These are phyloP conservation scores for Austroboletus eburneus DNA, from an alignment of 768 basidiomycete genomes.

Conservation along the genomic window DNA sequence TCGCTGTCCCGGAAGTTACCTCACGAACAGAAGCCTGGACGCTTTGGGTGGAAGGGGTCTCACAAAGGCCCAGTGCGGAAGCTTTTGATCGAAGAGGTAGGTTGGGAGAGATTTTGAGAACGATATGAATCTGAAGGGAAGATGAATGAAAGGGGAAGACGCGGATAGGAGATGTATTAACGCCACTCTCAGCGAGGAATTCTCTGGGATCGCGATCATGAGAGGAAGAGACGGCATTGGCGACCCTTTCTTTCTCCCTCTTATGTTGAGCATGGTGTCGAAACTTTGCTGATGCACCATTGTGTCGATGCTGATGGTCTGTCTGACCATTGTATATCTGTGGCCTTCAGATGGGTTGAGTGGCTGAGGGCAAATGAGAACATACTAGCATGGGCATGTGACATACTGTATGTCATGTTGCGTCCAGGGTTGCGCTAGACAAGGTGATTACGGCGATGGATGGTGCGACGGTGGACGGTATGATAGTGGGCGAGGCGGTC, in stretches of 20 bases:
- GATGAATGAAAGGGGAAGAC: background rate
- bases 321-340: too few species aligned
- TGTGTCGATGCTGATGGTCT: too few species aligned
- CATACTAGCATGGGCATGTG: too few species aligned
- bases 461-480: too few species aligned
- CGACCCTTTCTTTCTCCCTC: conserved; percentile 56
- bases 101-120: conserved; percentile 2
- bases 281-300: too few species aligned
- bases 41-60: conserved; percentile 23
- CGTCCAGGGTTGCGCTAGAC: too few species aligned
- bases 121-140: conserved; percentile 8
- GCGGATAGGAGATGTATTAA: conserved; percentile 27
- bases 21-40: conserved; percentile 13
- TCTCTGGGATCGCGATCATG: conserved; percentile 25
- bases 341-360: too few species aligned
- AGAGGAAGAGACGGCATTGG: conserved; percentile 22
- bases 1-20: background rate
- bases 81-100: conserved; percentile 21
- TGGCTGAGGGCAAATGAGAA: too few species aligned
- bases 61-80: conserved; percentile 22
- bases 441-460: too few species aligned
- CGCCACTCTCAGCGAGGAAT: conserved; percentile 38
- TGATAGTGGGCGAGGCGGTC: too few species aligned
- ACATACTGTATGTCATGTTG: too few species aligned
- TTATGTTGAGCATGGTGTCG: conserved; percentile 88